Evolutionary conservation across 495 filamentous ascomycete species (phyloP).

Genomic region (Lophiotrema nucula): DNA sequence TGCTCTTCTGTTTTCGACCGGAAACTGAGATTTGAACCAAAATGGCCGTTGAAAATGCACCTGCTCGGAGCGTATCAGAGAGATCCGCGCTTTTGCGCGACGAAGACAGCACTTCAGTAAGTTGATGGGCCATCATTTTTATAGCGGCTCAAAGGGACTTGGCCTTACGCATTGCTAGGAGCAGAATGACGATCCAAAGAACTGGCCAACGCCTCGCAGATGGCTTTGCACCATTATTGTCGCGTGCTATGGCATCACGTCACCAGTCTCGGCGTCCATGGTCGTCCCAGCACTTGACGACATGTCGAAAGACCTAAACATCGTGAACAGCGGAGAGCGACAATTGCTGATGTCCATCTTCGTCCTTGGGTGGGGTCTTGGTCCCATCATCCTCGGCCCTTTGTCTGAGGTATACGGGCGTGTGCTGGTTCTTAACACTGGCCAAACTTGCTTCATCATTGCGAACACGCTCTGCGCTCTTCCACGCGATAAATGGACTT

Average conservation of each 20-base stretch:
- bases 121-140: too few relatives aligned
- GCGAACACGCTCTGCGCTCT: conserved; percentile 55
- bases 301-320: conserved; percentile 34
- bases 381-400: conserved; percentile 59
- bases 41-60: too few relatives aligned
- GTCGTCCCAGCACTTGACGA: conserved; percentile 39
- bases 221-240: conserved; percentile 45
- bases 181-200: too few relatives aligned
- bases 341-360: conserved; percentile 42
- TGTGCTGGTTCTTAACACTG: conserved; percentile 48
- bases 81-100: too few relatives aligned
- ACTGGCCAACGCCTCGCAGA: conserved; percentile 45
- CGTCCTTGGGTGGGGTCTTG: conserved; percentile 55
- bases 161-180: too few relatives aligned
- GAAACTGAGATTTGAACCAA: too few relatives aligned
- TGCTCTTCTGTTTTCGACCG: too few relatives aligned
- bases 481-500: conserved; percentile 45
- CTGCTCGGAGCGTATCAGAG: too few relatives aligned
- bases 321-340: conserved; percentile 24
- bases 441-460: conserved; percentile 54
- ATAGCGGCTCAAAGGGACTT: too few relatives aligned
- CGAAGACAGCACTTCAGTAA: too few relatives aligned
- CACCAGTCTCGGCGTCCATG: conserved; percentile 38
- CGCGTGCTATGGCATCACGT: conserved; percentile 38
- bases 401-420: conserved; percentile 65